Percentiles rank a stretch among this genome's conserved stretches.
These are phyloP conservation scores for Populus hybrid DNA, from an alignment of 441 rosid species.

Conservation along the genomic window DNA sequence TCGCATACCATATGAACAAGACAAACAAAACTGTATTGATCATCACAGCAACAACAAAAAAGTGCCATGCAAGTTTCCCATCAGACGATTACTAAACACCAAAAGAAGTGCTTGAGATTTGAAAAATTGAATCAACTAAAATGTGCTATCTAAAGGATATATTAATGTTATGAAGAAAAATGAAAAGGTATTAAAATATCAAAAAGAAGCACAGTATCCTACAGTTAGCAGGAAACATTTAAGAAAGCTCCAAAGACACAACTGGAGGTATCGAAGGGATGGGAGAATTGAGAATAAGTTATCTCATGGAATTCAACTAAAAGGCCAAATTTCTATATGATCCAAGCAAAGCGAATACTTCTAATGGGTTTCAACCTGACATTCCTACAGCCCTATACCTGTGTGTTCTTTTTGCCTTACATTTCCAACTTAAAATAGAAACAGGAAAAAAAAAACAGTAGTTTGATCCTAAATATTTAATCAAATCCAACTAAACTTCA, in stretches of 20 bases:
- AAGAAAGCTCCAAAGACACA: neutral
- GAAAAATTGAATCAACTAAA: neutral
- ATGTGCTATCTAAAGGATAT: neutral
- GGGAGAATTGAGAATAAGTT: neutral
- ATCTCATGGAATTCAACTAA: neutral
- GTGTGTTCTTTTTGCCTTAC: neutral
- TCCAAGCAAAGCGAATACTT: neutral
- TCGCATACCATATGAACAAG: neutral
- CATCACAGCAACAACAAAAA: too few species aligned
- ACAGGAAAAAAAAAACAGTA: neutral
- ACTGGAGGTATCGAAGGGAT: neutral
- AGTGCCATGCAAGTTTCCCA: neutral
- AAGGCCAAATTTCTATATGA: neutral
- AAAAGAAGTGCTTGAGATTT: too few species aligned
- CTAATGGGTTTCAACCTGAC: neutral
- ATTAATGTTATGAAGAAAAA: neutral
- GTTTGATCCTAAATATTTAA: neutral
- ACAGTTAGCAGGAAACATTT: neutral
- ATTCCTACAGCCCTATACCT: neutral
- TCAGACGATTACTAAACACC: neutral
- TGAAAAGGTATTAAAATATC: neutral
- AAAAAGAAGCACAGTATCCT: neutral
- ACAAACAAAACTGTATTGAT: neutral
- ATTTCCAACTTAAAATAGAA: neutral
- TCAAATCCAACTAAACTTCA: slow-evolving; percentile 1